Conservation (phyloP, 2,329 filamentous ascomycete species). For the Curvularia spicifera region DNA sequence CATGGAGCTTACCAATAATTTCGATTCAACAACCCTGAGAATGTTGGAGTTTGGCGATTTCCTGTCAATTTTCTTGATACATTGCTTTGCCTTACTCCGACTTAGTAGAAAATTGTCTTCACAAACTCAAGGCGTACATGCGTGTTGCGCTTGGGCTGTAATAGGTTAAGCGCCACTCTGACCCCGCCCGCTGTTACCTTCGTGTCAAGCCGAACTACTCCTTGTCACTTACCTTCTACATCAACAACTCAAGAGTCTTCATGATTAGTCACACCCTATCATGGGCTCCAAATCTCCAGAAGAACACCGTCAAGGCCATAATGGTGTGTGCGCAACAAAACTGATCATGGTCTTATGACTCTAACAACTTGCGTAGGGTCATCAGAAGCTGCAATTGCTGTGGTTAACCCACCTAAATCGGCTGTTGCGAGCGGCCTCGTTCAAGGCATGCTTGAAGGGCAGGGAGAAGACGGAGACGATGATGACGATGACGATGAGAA, state of each 20-base stretch:
- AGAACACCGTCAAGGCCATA: conserved; percentile 40
- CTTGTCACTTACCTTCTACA: not conserved
- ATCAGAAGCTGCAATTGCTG: conserved; percentile 31
- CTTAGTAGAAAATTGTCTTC: not conserved
- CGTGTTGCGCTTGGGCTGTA: not conserved
- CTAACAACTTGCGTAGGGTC: conserved; percentile 38
- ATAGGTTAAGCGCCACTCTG: not conserved
- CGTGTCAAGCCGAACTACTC: not conserved
- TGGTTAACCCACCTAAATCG: conserved; percentile 44
- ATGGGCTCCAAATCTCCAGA: conserved; percentile 52
- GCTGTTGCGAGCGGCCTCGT: conserved; percentile 47
- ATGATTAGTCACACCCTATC: conserved; percentile 11
- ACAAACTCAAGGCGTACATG: not conserved
- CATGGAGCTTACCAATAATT: not conserved
- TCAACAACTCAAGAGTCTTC: not conserved
- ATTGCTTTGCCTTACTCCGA: not conserved
- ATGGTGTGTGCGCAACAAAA: conserved; percentile 32
- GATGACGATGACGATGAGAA: conserved; percentile 48
- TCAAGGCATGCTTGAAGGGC: conserved; percentile 50
- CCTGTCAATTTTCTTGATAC: too few relatives aligned
- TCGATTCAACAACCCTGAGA: not conserved
- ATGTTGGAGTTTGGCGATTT: not conserved
- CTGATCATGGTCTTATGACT: not conserved
- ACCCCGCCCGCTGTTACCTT: not conserved
- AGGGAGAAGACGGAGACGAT: conserved; percentile 57